phyloP scores from a whole-genome alignment of 345 rosid species.

The Iberis pinnata region DNA sequence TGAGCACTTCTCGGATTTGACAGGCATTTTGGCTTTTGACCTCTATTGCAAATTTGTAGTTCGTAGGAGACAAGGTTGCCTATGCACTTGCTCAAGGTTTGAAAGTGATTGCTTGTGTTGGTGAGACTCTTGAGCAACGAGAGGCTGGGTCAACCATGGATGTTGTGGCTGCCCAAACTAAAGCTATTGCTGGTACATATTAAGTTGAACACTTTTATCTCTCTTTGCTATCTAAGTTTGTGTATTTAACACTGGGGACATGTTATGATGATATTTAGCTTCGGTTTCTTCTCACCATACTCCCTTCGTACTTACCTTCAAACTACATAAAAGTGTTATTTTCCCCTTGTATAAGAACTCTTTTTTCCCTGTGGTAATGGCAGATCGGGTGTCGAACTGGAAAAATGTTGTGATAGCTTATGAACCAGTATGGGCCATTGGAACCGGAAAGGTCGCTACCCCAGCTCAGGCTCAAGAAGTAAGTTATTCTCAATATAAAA shows the following conservation, averaged over 20 bases:
- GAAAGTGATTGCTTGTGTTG: conserved; percentile 91
- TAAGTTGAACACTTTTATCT: background rate
- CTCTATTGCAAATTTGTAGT: conserved; percentile 36
- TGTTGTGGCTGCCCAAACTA: conserved; percentile 88
- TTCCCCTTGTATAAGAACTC: background rate
- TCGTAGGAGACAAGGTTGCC: conserved; percentile 84
- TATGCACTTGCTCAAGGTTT: conserved; percentile 87
- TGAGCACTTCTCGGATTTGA: background rate
- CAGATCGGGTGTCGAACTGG: conserved; percentile 62
- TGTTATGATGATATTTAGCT: too few relatives aligned
- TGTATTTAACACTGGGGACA: background rate
- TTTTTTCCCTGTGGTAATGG: conserved; percentile 2
- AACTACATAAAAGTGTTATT: background rate
- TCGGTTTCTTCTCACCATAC: background rate
- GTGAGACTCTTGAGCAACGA: conserved; percentile 87
- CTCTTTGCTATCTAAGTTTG: background rate
- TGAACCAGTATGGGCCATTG: conserved; percentile 96
- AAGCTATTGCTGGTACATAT: conserved; percentile 75
- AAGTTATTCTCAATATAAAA: conserved; percentile 22
- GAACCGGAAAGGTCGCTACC: conserved; percentile 86
- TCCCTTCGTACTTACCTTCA: background rate
- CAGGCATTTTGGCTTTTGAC: background rate
- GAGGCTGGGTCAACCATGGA: conserved; percentile 78
- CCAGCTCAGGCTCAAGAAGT: conserved; percentile 96
- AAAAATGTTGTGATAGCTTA: conserved; percentile 71